Evolutionary conservation across 257 asterid species (phyloP).

Genomic region (Cruciata laevipes): DNA sequence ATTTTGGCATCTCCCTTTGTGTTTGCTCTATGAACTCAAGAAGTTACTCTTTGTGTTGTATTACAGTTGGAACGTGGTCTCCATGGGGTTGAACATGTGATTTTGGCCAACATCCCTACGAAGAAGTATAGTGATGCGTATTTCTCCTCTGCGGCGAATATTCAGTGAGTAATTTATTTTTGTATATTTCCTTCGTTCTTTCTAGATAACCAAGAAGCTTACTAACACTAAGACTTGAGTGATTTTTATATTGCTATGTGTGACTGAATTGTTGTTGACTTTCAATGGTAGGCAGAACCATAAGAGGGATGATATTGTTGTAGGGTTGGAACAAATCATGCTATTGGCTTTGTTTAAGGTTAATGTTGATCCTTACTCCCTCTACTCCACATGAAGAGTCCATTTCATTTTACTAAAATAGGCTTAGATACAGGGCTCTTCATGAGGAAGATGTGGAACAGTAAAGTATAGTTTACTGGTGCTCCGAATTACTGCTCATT

Average conservation of each 20-base stretch:
- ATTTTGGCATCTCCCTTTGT: conserved; percentile 6
- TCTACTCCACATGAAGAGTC: no score
- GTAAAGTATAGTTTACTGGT: not conserved
- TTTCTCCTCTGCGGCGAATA: conserved; percentile 50
- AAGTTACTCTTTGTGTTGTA: conserved; percentile 9
- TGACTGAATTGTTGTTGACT: not conserved
- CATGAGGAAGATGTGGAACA: no score
- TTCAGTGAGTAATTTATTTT: conserved; percentile 51
- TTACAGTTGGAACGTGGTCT: conserved; percentile 71
- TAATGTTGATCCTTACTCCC: not conserved
- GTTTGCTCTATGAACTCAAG: conserved; percentile 14
- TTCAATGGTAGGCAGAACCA: not conserved
- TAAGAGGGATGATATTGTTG: not conserved
- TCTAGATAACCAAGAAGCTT: not conserved
- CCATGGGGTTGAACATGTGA: conserved; percentile 71
- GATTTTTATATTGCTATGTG: not conserved
- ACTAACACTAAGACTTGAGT: no score
- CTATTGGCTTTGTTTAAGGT: no score
- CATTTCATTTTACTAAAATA: no score
- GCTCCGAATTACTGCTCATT: not conserved
- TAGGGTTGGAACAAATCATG: not conserved
- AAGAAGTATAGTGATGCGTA: conserved; percentile 54
- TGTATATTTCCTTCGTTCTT: not conserved
- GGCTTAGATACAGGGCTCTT: no score
- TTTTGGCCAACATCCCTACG: conserved; percentile 60